phyloP scores from a whole-genome alignment of 805 yeast species.

The Cyberlindnera xishuangbannaensis region DNA sequence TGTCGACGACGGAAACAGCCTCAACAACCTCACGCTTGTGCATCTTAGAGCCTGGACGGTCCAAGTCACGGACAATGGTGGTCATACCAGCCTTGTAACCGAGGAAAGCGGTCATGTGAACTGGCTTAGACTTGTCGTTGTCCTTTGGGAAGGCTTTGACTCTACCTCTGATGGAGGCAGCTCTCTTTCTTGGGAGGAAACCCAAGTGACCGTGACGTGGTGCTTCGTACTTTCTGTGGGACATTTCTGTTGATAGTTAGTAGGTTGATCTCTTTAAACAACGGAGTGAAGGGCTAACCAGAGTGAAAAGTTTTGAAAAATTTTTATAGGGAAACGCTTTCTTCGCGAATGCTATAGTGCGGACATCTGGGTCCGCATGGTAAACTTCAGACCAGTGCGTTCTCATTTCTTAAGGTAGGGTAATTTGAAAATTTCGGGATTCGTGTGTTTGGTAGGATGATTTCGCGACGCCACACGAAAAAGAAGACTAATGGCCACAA shows the following conservation, averaged over 20 bases:
- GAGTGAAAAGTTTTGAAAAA: constrained; percentile 17
- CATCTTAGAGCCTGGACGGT: constrained; percentile 99
- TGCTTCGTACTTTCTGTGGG: constrained; percentile 99
- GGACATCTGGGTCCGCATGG: constrained; percentile 2
- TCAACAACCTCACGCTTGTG: constrained; percentile 99
- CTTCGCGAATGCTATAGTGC: too few relatives aligned
- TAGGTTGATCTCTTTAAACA: too few relatives aligned
- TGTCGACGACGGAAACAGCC: constrained; percentile 98
- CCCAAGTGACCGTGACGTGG: constrained; percentile 99
- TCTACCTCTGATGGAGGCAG: constrained; percentile 97
- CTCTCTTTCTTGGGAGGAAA: constrained; percentile 99
- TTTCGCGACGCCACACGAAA: too few relatives aligned
- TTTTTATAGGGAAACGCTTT: constrained; percentile 6
- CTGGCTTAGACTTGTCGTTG: constrained; percentile 88
- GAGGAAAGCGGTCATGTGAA: constrained; percentile 97
- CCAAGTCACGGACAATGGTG: constrained; percentile 99
- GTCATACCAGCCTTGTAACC: constrained; percentile 99
- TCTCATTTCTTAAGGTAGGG: too few relatives aligned
- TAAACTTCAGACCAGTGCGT: background rate
- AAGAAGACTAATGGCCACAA: too few relatives aligned
- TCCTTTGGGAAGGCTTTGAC: constrained; percentile 99
- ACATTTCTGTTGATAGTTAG: constrained; percentile 49
- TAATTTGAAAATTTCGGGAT: too few relatives aligned
- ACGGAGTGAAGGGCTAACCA: too few relatives aligned
- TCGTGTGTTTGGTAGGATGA: too few relatives aligned